Percentiles rank a stretch among this genome's conserved stretches.
phyloP scores from a whole-genome alignment of 768 basidiomycete genomes.

The Suillus fuscotomentosus region DNA sequence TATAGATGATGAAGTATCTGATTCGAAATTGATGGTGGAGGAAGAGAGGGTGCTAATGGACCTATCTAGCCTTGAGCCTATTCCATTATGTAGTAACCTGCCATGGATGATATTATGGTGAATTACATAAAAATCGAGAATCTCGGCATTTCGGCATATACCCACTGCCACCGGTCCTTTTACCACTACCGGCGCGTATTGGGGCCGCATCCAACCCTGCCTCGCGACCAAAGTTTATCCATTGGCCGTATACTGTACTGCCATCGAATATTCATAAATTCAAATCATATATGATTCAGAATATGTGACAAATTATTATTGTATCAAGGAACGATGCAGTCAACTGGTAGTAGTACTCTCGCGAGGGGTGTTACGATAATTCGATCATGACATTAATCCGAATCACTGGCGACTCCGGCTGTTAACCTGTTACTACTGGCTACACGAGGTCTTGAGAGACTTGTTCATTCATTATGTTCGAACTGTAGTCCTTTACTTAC shows the following conservation, averaged over 20 bases:
- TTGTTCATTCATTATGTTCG: not conserved
- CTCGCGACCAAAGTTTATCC: not conserved
- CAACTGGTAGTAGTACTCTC: not conserved
- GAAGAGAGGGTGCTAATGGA: slow-evolving; percentile 11
- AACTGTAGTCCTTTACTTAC: not conserved
- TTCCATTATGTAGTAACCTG: slow-evolving; percentile 7
- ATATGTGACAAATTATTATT: not conserved
- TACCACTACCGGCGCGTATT: not conserved
- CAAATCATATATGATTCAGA: not conserved
- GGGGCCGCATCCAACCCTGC: not conserved
- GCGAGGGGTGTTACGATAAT: not conserved
- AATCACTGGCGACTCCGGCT: not conserved
- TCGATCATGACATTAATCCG: not conserved
- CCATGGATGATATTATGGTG: not conserved
- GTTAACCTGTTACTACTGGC: not conserved
- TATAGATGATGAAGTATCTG: not conserved
- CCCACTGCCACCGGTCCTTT: not conserved
- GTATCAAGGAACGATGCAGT: slow-evolving; percentile 7
- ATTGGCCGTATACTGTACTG: not conserved
- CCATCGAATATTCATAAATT: not conserved
- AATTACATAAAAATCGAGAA: slow-evolving; percentile 2
- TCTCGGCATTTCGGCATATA: not conserved
- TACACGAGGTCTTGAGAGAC: not conserved
- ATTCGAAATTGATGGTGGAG: slow-evolving; percentile 4
- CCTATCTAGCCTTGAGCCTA: slow-evolving; percentile 16